phyloP scores from a whole-genome alignment of 306 rosid species.

The Lathyrus tuberosus region DNA sequence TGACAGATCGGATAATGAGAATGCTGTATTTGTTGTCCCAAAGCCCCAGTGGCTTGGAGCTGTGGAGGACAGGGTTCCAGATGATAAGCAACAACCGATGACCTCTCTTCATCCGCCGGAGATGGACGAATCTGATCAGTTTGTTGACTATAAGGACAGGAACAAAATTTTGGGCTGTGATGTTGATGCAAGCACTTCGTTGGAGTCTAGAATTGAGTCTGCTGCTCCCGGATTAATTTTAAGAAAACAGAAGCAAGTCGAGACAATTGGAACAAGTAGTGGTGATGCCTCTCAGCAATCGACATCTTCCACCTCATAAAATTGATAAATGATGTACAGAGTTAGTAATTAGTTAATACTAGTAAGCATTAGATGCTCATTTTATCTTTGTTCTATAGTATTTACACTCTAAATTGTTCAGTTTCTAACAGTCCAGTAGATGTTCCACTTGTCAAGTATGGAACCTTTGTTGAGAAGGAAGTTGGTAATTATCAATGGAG shows the following conservation, averaged over 20 bases:
- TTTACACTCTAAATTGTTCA: too few relatives aligned
- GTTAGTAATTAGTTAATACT: not conserved
- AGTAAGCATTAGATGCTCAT: too few relatives aligned
- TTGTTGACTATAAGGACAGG: slow-evolving; percentile 92
- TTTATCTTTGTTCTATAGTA: too few relatives aligned
- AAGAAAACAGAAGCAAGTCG: slow-evolving; percentile 80
- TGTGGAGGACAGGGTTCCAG: slow-evolving; percentile 49
- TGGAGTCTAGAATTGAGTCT: slow-evolving; percentile 63
- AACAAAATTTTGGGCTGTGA: slow-evolving; percentile 52
- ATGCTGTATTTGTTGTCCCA: slow-evolving; percentile 50
- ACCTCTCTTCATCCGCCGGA: slow-evolving; percentile 42
- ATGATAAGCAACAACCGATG: slow-evolving; percentile 46
- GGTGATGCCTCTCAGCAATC: slow-evolving; percentile 46
- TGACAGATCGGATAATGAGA: slow-evolving; percentile 52
- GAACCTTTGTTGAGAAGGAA: too few relatives aligned
- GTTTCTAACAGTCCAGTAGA: too few relatives aligned
- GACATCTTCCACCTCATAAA: slow-evolving; percentile 52
- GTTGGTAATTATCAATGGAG: too few relatives aligned
- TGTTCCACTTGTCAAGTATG: too few relatives aligned
- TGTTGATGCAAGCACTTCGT: slow-evolving; percentile 37
- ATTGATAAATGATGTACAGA: not conserved
- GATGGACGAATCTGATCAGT: slow-evolving; percentile 56
- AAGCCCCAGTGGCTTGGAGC: slow-evolving; percentile 99
- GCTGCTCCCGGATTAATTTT: slow-evolving; percentile 90
- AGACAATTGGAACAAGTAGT: slow-evolving; percentile 64